A percentile compares a stretch with the other conserved stretches of the same genome.
Evolutionary conservation across 331 rosid genomes (phyloP).

Genomic region (Acacia concinna): DNA sequence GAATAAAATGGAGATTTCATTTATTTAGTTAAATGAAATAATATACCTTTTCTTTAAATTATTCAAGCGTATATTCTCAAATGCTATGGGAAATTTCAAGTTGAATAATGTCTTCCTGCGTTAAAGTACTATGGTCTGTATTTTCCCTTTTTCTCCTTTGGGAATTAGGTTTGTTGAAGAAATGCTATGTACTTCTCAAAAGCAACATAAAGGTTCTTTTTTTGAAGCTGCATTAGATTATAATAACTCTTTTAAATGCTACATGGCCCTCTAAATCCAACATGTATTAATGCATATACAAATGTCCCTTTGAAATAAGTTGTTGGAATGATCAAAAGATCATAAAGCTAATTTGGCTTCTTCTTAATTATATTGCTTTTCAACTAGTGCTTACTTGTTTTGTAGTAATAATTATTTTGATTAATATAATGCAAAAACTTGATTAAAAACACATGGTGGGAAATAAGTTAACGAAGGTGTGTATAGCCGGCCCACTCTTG

Average conservation of each 20-base stretch:
- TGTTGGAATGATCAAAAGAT: slow-evolving; percentile 19
- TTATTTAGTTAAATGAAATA: neutral
- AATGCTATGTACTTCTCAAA: slow-evolving; percentile 31
- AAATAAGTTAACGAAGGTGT: slow-evolving; percentile 81
- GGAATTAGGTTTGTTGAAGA: neutral
- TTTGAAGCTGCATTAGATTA: neutral
- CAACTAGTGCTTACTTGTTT: slow-evolving; percentile 28
- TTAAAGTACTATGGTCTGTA: neutral
- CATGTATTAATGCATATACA: neutral
- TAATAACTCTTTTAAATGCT: neutral
- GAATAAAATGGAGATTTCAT: neutral
- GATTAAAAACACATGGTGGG: slow-evolving; percentile 36
- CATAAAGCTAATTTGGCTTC: slow-evolving; percentile 33
- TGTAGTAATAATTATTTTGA: slow-evolving; percentile 37
- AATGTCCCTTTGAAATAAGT: neutral
- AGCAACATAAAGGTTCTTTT: neutral
- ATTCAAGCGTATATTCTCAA: neutral
- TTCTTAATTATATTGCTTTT: slow-evolving; percentile 16
- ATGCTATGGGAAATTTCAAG: neutral
- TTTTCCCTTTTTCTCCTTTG: neutral
- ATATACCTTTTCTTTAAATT: neutral
- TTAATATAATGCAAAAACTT: neutral
- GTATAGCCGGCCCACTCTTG: slow-evolving; percentile 86
- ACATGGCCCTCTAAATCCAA: neutral
- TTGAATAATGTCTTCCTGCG: slow-evolving; percentile 23